Percentiles rank a stretch among this genome's conserved stretches.
Evolutionary conservation across 2,329 filamentous ascomycete species (phyloP).

Genomic region (Phialemoniopsis sp.): DNA sequence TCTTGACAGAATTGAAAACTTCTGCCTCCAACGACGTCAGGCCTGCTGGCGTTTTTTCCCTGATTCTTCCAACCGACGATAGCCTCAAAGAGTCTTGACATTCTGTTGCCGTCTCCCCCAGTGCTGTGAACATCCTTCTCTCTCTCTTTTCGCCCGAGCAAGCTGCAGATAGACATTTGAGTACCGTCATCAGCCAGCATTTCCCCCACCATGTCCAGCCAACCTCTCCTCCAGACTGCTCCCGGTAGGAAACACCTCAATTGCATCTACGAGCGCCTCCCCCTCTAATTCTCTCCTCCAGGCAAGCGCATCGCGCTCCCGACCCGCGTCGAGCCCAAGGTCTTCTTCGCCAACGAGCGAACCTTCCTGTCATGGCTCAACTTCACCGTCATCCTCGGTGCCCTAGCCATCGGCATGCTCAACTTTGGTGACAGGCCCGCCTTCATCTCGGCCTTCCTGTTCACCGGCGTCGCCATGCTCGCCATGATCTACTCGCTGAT

Average conservation of each 20-base stretch:
- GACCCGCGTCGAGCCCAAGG: conserved; percentile 96
- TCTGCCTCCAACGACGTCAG: too few species aligned
- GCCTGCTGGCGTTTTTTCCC: too few species aligned
- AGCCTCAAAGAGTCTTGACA: too few species aligned
- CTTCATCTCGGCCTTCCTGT: conserved; percentile 89
- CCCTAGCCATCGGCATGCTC: conserved; percentile 91
- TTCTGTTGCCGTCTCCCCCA: too few species aligned
- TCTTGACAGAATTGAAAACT: too few species aligned
- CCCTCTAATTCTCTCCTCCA: too few species aligned
- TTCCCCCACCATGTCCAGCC: conserved; percentile 73
- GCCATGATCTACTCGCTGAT: conserved; percentile 93
- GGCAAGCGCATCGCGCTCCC: conserved; percentile 98
- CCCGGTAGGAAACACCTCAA: conserved; percentile 57
- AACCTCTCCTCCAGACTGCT: conserved; percentile 91
- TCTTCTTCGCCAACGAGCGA: conserved; percentile 99
- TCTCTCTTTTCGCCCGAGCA: too few species aligned
- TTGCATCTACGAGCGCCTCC: too few species aligned
- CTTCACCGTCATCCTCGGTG: conserved; percentile 97
- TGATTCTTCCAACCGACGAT: too few species aligned
- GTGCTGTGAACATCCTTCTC: too few species aligned
- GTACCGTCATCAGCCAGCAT: not conserved
- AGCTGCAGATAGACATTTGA: too few species aligned
- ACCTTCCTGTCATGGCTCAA: conserved; percentile 99
- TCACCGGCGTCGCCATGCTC: conserved; percentile 89
- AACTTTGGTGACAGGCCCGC: conserved; percentile 96